phyloP scores from a whole-genome alignment of 2,329 filamentous ascomycete species.

The Beauveria bassiana region DNA sequence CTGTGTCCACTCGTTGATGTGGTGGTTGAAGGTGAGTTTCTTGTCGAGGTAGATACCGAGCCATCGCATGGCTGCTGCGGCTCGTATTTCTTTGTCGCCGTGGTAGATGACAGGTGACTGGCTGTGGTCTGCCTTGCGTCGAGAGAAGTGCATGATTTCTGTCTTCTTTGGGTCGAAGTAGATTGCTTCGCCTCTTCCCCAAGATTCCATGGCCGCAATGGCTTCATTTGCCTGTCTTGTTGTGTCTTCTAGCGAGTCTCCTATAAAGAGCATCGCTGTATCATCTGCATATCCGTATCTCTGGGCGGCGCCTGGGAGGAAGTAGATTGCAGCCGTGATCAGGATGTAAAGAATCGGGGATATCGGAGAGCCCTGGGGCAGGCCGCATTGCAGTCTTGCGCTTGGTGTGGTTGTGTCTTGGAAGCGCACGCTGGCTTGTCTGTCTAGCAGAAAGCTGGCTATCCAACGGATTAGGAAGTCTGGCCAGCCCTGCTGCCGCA shows the following conservation, averaged over 20 bases:
- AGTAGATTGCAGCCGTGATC: constrained; percentile 7
- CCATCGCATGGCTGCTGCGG: no score
- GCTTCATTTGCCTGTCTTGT: neutral
- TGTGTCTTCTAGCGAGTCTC: neutral
- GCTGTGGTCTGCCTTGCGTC: neutral
- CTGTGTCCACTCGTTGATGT: neutral
- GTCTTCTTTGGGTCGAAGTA: no score
- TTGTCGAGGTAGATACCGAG: neutral
- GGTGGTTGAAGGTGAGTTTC: neutral
- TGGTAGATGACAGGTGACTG: no score
- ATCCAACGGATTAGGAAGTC: constrained; percentile 1
- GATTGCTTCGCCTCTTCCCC: no score
- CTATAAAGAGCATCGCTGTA: neutral
- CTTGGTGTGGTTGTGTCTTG: neutral
- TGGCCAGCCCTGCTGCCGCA: constrained; percentile 5
- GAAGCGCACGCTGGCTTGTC: constrained; percentile 3
- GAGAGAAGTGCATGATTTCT: no score
- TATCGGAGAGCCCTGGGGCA: constrained; percentile 8
- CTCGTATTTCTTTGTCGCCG: no score
- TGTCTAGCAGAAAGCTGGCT: neutral
- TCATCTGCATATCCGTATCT: constrained; percentile 9
- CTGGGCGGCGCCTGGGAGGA: neutral
- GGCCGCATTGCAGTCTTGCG: neutral
- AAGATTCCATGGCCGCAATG: neutral
- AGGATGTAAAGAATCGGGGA: constrained; percentile 9